Percentiles rank a stretch among this genome's conserved stretches.
phyloP scores from a whole-genome alignment of 169 alveolate species.

The Plasmodium coatneyi region DNA sequence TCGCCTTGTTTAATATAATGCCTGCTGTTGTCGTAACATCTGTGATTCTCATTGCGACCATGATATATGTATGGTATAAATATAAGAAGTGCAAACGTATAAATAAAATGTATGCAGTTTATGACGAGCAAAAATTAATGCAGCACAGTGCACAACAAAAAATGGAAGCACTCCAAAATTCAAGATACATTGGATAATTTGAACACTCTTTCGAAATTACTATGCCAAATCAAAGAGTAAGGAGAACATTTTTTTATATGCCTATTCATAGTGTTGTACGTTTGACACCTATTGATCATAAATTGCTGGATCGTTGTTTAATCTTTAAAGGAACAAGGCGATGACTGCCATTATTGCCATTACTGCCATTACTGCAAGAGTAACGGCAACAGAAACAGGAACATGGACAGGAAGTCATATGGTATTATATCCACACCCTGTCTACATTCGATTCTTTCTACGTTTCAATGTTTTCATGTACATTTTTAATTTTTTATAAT shows the following conservation, averaged over 20 bases:
- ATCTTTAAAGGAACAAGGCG: not conserved
- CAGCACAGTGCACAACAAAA: not conserved
- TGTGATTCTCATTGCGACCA: not conserved
- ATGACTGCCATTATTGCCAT: not conserved
- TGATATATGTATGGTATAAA: slow-evolving; percentile 8
- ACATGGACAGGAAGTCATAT: not conserved
- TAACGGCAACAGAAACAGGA: not conserved
- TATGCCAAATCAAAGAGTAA: not conserved
- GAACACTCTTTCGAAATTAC: not conserved
- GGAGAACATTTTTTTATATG: not conserved
- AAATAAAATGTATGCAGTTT: not conserved
- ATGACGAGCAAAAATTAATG: not conserved
- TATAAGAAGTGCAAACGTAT: slow-evolving; percentile 8
- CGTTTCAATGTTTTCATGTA: not conserved
- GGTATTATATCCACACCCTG: not conserved
- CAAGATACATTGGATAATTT: not conserved
- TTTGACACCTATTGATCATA: not conserved
- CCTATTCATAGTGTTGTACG: not conserved
- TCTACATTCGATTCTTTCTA: not conserved
- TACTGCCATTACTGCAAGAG: not conserved
- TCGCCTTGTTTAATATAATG: not conserved
- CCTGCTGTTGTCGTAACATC: not conserved
- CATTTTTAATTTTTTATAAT: not conserved
- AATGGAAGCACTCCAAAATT: not conserved
- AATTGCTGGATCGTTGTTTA: not conserved